Base-by-base conservation (phyloP, 768 basidiomycete species). In the Krasilnikovozyma curviuscula region DNA sequence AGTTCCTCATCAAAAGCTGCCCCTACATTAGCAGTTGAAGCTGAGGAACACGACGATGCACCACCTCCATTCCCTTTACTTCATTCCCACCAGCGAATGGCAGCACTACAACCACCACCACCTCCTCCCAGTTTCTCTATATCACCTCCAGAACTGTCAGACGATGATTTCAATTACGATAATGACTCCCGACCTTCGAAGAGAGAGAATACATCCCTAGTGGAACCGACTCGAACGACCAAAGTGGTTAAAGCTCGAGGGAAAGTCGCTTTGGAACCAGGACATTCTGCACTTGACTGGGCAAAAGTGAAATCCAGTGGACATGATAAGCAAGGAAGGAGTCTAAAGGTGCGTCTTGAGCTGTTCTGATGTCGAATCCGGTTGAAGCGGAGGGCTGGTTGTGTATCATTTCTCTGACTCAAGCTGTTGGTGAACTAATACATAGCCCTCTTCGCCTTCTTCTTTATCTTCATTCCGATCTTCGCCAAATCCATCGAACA, bases 281-380 rank as follows among this genome's bases (percentile, higher is more conserved):
- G 93, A 6, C 81, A 80, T 63, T 81, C 83, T 53, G 77, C 86
- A 9, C 64, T 98, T 25, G 93, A 98, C 65, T 98, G 91, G 91
- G 88, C 85, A 1, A 76, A 72, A 39, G 66, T 93, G 49, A 88
- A 89, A 63, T 67, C 75, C 3, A 84, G 79, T 5, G 88, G 88
- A 1, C 59, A 67, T 46, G 78, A 93, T 69, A n/a, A n/a, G n/a
- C 27, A 52, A 10, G 50, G 45, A 8, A 31, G 19, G 44, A 25
- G 27, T 3, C 64, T 95, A 7, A 67, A 83, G 45, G 85, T 88
- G 56, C 32, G 62, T 53, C 5, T 34, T 14, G n/a, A 29, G 0
- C 21, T 24, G 19, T 24, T 27, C 40, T 21, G 43, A n/a, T n/a
- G n/a, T n/a, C n/a, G n/a, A n/a, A n/a, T n/a, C n/a, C n/a, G n/a